These are phyloP conservation scores for Heritiera littoralis DNA, from an alignment of 345 rosid species.

Conservation along the genomic window DNA sequence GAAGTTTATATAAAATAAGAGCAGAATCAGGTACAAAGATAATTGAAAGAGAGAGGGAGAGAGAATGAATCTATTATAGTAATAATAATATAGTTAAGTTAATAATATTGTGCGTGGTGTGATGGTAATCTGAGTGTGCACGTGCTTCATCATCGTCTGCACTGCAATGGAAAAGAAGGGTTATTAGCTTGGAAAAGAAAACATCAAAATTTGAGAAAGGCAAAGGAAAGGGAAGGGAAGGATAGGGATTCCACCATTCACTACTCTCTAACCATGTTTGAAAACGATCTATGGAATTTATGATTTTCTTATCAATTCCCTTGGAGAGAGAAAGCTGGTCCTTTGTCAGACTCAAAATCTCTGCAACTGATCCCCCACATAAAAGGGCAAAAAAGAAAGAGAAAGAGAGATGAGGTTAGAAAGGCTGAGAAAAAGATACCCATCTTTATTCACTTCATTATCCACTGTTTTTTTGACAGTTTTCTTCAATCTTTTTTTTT, in stretches of 20 bases:
- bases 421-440: slow-evolving; percentile 52
- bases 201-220: slow-evolving; percentile 20
- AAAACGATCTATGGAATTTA: slow-evolving; percentile 17
- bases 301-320: slow-evolving; percentile 2
- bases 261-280: slow-evolving; percentile 24
- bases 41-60: slow-evolving; percentile 27
- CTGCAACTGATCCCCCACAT: slow-evolving; percentile 54
- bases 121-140: slow-evolving; percentile 68
- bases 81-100: slow-evolving; percentile 19
- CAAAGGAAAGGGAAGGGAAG: slow-evolving; percentile 4
- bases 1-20: neutral
- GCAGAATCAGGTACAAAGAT: slow-evolving; percentile 21
- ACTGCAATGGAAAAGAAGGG: slow-evolving; percentile 42
- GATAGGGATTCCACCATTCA: neutral
- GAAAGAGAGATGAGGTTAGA: slow-evolving; percentile 28
- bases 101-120: slow-evolving; percentile 60
- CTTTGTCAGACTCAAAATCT: slow-evolving; percentile 61
- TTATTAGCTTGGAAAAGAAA: slow-evolving; percentile 21
- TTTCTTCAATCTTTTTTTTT: neutral
- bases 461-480: slow-evolving; percentile 31
- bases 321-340: slow-evolving; percentile 10
- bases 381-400: slow-evolving; percentile 41
- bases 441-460: slow-evolving; percentile 44
- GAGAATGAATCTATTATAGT: slow-evolving; percentile 48
- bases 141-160: slow-evolving; percentile 74